phyloP scores from a whole-genome alignment of 129 eudicot species.

The Saposhnikovia divaricata region DNA sequence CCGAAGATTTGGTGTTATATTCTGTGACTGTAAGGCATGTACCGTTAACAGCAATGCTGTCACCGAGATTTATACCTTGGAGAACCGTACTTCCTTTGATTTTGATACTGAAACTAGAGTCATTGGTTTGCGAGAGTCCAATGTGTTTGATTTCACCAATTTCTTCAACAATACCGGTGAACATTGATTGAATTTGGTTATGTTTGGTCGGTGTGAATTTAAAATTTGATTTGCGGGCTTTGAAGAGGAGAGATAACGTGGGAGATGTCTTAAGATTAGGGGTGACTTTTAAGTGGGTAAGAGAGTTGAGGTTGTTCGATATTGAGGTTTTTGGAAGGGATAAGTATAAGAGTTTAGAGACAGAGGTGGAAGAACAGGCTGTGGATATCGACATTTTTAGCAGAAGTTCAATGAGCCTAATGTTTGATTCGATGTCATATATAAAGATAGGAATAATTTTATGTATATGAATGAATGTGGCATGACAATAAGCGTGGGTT shows the following conservation, averaged over 20 bases:
- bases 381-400: slow-evolving; percentile 10
- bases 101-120: slow-evolving; percentile 30
- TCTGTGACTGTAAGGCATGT: slow-evolving; percentile 24
- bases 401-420: not conserved
- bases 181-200: slow-evolving; percentile 23
- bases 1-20: slow-evolving; percentile 3
- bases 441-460: not conserved
- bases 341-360: slow-evolving; percentile 14
- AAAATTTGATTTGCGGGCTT: slow-evolving; percentile 9
- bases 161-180: slow-evolving; percentile 58
- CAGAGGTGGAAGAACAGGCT: not conserved
- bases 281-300: slow-evolving; percentile 14
- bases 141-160: slow-evolving; percentile 36
- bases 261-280: slow-evolving; percentile 14
- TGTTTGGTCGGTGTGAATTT: not conserved
- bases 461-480: not conserved
- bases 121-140: slow-evolving; percentile 12
- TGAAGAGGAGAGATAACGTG: slow-evolving; percentile 4
- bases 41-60: slow-evolving; percentile 52
- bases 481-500: not conserved
- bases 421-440: not conserved
- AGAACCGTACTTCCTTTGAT: slow-evolving; percentile 29
- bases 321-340: slow-evolving; percentile 11
- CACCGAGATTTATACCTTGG: slow-evolving; percentile 40
- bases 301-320: not conserved